Evolutionary conservation across 23 red algal genomes (phyloP).

Genomic region (Porphyridium purpureum): DNA sequence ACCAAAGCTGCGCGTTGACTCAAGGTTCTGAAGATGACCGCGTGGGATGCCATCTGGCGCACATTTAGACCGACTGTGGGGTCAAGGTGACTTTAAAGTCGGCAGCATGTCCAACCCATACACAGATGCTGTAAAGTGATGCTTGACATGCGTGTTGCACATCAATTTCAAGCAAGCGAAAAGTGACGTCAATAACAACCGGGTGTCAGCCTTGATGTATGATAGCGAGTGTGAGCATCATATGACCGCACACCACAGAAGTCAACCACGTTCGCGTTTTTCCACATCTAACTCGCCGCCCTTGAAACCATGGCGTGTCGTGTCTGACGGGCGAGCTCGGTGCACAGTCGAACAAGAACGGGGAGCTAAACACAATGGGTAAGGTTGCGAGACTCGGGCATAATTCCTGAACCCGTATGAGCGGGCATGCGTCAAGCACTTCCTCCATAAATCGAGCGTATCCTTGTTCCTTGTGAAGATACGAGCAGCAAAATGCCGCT

Average conservation of each 20-base stretch:
- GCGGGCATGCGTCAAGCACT: too few relatives aligned
- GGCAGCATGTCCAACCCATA: constrained; percentile 1
- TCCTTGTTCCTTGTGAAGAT: too few relatives aligned
- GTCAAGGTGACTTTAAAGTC: constrained; percentile 20
- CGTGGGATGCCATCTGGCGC: constrained; percentile 25
- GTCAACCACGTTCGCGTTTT: constrained; percentile 34
- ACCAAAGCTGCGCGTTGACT: constrained; percentile 17
- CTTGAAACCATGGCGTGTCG: too few relatives aligned
- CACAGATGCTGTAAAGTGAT: constrained; percentile 10
- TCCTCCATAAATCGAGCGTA: too few relatives aligned
- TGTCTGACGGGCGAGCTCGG: too few relatives aligned
- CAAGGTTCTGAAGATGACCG: constrained; percentile 5
- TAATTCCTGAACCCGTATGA: too few relatives aligned
- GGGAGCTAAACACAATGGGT: too few relatives aligned
- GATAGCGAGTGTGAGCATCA: constrained; percentile 16
- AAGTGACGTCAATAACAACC: constrained; percentile 13
- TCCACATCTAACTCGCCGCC: too few relatives aligned
- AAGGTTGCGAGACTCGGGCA: too few relatives aligned
- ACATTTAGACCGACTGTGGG: constrained; percentile 30
- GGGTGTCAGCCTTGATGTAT: constrained; percentile 12
- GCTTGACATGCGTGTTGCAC: constrained; percentile 5
- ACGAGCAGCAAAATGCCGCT: too few relatives aligned
- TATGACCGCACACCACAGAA: constrained; percentile 52
- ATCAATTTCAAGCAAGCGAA: constrained; percentile 13
- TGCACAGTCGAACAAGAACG: too few relatives aligned